A percentile compares a stretch with the other conserved stretches of the same genome.
Evolutionary conservation across 805 yeast species (phyloP).

Genomic region (Tetrapisispora nanseiensis): DNA sequence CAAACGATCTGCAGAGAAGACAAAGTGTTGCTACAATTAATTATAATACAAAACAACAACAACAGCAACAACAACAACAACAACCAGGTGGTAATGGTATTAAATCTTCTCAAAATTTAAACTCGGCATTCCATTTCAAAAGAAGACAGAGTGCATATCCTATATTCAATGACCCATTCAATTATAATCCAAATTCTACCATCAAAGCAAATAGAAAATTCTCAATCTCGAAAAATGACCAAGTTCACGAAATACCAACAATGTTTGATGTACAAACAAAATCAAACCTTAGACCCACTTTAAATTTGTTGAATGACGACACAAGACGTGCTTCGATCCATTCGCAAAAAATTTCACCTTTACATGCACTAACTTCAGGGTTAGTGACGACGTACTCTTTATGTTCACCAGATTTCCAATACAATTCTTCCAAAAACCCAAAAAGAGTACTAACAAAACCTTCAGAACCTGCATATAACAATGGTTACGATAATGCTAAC

Average conservation of each 20-base stretch:
- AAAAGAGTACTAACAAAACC: slow-evolving; percentile 89
- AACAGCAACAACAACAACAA: background rate
- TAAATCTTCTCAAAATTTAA: slow-evolving; percentile 4
- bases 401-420: slow-evolving; percentile 78
- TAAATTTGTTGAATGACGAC: slow-evolving; percentile 49
- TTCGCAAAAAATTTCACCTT: slow-evolving; percentile 63
- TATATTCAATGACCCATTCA: slow-evolving; percentile 7
- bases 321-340: slow-evolving; percentile 61
- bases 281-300: slow-evolving; percentile 50
- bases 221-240: background rate
- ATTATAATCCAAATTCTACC: slow-evolving; percentile 8
- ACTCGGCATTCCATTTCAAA: slow-evolving; percentile 6
- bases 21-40: slow-evolving; percentile 30
- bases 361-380: slow-evolving; percentile 66
- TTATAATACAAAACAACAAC: background rate
- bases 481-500: slow-evolving; percentile 81
- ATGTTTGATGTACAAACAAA: slow-evolving; percentile 34
- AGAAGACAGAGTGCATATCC: slow-evolving; percentile 26
- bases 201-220: background rate
- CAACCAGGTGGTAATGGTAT: no score
- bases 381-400: slow-evolving; percentile 72
- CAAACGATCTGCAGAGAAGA: slow-evolving; percentile 28
- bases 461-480: slow-evolving; percentile 66
- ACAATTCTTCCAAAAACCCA: slow-evolving; percentile 79
- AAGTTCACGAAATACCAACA: slow-evolving; percentile 35